These are phyloP conservation scores for Haplosporangium sp. DNA, from an alignment of 371 early-diverging fungal genomes.

Conservation along the genomic window DNA sequence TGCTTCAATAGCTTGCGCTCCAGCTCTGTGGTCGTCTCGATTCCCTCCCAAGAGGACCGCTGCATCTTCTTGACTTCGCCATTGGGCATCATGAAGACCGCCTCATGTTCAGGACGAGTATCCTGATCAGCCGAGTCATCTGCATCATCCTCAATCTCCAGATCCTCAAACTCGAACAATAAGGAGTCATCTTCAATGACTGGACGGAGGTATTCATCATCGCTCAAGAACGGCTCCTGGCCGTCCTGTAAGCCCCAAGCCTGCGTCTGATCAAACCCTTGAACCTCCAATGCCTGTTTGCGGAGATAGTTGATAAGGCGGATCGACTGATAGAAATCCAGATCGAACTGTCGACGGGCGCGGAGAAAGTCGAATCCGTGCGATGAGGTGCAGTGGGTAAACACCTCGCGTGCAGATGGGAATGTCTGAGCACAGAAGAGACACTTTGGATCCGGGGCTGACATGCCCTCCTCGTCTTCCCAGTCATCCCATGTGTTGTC, in stretches of 20 bases:
- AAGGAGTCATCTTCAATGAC: slow-evolving; percentile 86
- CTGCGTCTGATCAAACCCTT: slow-evolving; percentile 22
- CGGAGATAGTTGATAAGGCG: slow-evolving; percentile 89
- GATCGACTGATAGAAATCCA: slow-evolving; percentile 90
- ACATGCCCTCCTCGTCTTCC: slow-evolving; percentile 80
- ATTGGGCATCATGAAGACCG: slow-evolving; percentile 28
- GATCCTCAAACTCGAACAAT: slow-evolving; percentile 72
- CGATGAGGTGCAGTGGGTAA: slow-evolving; percentile 69
- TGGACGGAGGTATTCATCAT: slow-evolving; percentile 82
- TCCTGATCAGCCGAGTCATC: not conserved
- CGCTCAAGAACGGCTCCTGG: slow-evolving; percentile 70
- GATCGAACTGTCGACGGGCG: slow-evolving; percentile 60
- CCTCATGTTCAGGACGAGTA: slow-evolving; percentile 13
- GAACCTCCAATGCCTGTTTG: slow-evolving; percentile 55
- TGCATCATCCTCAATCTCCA: slow-evolving; percentile 65
- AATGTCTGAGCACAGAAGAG: slow-evolving; percentile 74
- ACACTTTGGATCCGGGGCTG: slow-evolving; percentile 69
- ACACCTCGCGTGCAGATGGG: slow-evolving; percentile 62
- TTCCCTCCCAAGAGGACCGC: slow-evolving; percentile 22
- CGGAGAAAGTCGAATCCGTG: slow-evolving; percentile 81
- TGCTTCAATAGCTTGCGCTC: slow-evolving; percentile 68
- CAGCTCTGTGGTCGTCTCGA: slow-evolving; percentile 61
- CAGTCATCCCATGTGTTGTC: slow-evolving; percentile 82
- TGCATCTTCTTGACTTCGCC: slow-evolving; percentile 18
- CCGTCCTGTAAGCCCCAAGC: slow-evolving; percentile 36